A percentile compares a stretch with the other conserved stretches of the same genome.
Conservation (phyloP, 2,329 filamentous ascomycete species). For the Neonectria magnoliae region DNA sequence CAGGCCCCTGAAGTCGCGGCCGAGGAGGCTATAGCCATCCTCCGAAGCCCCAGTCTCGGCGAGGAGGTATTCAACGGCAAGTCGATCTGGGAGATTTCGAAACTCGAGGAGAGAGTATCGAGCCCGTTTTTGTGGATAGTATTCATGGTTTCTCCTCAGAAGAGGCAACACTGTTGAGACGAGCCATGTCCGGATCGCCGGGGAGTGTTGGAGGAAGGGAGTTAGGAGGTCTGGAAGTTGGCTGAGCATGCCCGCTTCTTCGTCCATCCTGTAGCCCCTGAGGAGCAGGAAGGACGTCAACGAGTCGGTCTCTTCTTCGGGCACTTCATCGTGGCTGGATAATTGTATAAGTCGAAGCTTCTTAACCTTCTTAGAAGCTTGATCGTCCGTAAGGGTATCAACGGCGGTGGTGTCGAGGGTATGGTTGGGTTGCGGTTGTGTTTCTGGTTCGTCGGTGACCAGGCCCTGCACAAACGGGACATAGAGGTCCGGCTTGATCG, state of each 20-base stretch:
- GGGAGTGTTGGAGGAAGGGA: conserved; percentile 72
- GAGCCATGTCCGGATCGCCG: conserved; percentile 73
- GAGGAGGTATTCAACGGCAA: conserved; percentile 70
- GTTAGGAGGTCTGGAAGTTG: conserved; percentile 73
- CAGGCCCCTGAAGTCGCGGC: conserved; percentile 73
- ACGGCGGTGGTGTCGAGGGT: conserved; percentile 67
- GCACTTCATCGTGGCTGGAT: conserved; percentile 57
- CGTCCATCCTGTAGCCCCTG: conserved; percentile 74
- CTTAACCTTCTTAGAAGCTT: conserved; percentile 70
- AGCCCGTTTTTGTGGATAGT: conserved; percentile 65
- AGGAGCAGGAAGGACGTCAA: conserved; percentile 73
- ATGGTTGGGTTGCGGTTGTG: conserved; percentile 52
- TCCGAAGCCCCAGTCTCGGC: conserved; percentile 60
- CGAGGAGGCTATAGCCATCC: conserved; percentile 55
- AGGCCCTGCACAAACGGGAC: conserved; percentile 69
- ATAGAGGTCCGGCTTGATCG: conserved; percentile 70
- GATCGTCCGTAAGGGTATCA: conserved; percentile 66
- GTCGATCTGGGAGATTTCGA: conserved; percentile 66
- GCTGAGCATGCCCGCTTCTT: conserved; percentile 76
- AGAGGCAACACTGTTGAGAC: conserved; percentile 76
- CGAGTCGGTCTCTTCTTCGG: conserved; percentile 61
- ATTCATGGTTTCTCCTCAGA: conserved; percentile 74
- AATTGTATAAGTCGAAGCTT: conserved; percentile 73
- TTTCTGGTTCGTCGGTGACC: conserved; percentile 56
- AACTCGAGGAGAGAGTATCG: conserved; percentile 70